These are phyloP conservation scores for Mycogone perniciosa DNA, from an alignment of 2,329 filamentous ascomycete species.

Conservation along the genomic window DNA sequence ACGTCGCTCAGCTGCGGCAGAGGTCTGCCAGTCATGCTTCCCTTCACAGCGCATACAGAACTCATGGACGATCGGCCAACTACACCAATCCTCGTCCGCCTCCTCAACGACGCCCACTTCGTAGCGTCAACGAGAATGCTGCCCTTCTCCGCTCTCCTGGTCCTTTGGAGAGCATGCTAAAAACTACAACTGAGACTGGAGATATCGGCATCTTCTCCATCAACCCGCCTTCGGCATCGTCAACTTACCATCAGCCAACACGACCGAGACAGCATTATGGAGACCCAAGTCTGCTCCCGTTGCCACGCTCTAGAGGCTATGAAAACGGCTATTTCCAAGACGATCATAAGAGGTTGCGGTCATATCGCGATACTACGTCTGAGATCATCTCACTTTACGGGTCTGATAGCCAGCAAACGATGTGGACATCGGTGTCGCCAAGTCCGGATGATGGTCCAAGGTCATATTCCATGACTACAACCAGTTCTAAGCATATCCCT, in stretches of 20 bases:
- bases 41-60: conserved; percentile 27
- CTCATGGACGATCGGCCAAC: conserved; percentile 19
- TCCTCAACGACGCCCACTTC: conserved; percentile 34
- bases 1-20: conserved; percentile 21
- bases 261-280: conserved; percentile 25
- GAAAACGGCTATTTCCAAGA: conserved; percentile 31
- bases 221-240: conserved; percentile 23
- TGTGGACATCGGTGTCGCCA: conserved; percentile 36
- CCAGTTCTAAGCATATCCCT: conserved; percentile 39
- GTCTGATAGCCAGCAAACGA: conserved; percentile 42
- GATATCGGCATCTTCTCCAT: conserved; percentile 58
- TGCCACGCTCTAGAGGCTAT: conserved; percentile 23
- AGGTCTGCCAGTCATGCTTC: conserved; percentile 37
- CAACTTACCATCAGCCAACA: conserved; percentile 24
- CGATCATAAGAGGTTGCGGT: conserved; percentile 40
- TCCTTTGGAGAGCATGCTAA: conserved; percentile 58
- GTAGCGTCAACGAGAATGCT: conserved; percentile 38
- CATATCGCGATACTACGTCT: conserved; percentile 45
- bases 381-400: conserved; percentile 52
- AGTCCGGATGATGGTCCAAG: conserved; percentile 40
- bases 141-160: conserved; percentile 42
- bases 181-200: conserved; percentile 60
- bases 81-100: conserved; percentile 17
- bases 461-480: conserved; percentile 51
- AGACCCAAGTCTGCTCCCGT: conserved; percentile 23